Evolutionary conservation across 495 filamentous ascomycete species (phyloP).

Genomic region (Penicillium coffeae): DNA sequence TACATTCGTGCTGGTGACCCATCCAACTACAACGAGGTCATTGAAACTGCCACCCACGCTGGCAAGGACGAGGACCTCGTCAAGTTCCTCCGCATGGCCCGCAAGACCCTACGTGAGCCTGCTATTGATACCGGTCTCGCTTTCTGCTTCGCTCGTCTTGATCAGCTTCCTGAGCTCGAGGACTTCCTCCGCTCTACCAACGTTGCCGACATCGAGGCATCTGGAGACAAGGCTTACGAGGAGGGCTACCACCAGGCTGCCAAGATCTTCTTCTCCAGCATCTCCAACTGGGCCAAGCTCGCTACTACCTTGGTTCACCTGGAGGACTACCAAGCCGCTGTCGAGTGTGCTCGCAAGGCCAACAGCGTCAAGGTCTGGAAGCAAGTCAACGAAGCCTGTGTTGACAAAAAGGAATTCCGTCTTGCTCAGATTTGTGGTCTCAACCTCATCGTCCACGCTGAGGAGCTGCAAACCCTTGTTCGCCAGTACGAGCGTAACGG

Average conservation of each 20-base stretch:
- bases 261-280: constrained; percentile 98
- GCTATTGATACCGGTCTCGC: constrained; percentile 90
- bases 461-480: constrained; percentile 90
- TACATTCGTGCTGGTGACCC: constrained; percentile 95
- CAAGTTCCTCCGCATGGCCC: constrained; percentile 95
- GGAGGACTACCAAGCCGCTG: constrained; percentile 94
- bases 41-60: constrained; percentile 91
- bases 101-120: constrained; percentile 92
- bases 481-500: constrained; percentile 95
- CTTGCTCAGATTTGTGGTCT: constrained; percentile 99
- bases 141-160: constrained; percentile 86
- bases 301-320: constrained; percentile 95
- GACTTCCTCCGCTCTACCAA: constrained; percentile 94
- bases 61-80: constrained; percentile 98
- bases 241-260: constrained; percentile 94
- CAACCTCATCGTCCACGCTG: constrained; percentile 96
- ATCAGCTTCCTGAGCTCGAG: constrained; percentile 89
- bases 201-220: constrained; percentile 90
- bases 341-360: constrained; percentile 97
- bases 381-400: constrained; percentile 95
- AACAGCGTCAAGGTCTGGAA: constrained; percentile 99
- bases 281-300: constrained; percentile 99
- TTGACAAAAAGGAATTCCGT: constrained; percentile 98
- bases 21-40: constrained; percentile 90
- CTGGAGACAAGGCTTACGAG: constrained; percentile 94